Percentiles rank a stretch among this genome's conserved stretches.
Conservation (phyloP, 345 rosid species). For the Euphorbia peplus region DNA sequence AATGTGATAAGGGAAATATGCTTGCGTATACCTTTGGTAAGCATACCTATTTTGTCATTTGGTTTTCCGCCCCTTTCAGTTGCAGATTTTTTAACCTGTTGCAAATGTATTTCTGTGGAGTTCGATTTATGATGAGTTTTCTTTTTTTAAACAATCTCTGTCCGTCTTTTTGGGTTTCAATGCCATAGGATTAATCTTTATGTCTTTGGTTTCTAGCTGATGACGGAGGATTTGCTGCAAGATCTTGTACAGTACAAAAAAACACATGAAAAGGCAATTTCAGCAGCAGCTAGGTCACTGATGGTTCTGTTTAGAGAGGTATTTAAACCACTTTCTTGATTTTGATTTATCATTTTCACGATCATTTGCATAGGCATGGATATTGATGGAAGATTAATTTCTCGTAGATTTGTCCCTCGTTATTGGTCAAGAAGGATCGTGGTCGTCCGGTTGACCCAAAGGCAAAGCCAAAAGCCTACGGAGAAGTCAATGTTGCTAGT, state of each 20-base stretch:
- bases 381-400: constrained; percentile 12
- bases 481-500: constrained; percentile 62
- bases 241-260: constrained; percentile 88
- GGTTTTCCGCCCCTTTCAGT: constrained; percentile 2
- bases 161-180: too few relatives aligned
- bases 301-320: constrained; percentile 94
- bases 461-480: constrained; percentile 82
- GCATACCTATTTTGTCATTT: constrained; percentile 8
- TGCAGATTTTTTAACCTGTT: not conserved
- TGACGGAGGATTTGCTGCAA: constrained; percentile 94
- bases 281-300: constrained; percentile 85
- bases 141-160: not conserved
- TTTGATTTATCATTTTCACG: too few relatives aligned
- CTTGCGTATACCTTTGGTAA: constrained; percentile 86
- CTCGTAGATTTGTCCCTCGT: constrained; percentile 76
- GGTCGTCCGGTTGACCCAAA: constrained; percentile 72
- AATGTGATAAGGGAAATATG: constrained; percentile 92
- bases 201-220: constrained; percentile 53
- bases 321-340: constrained; percentile 8
- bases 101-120: not conserved
- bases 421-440: constrained; percentile 89
- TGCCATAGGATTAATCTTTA: not conserved
- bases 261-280: constrained; percentile 82
- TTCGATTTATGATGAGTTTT: not conserved
- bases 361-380: not conserved